Evolutionary conservation across 2,329 filamentous ascomycete genomes (phyloP), one percentile per base, ranked within the genome.

Genomic region (Alternaria sp.): DNA sequence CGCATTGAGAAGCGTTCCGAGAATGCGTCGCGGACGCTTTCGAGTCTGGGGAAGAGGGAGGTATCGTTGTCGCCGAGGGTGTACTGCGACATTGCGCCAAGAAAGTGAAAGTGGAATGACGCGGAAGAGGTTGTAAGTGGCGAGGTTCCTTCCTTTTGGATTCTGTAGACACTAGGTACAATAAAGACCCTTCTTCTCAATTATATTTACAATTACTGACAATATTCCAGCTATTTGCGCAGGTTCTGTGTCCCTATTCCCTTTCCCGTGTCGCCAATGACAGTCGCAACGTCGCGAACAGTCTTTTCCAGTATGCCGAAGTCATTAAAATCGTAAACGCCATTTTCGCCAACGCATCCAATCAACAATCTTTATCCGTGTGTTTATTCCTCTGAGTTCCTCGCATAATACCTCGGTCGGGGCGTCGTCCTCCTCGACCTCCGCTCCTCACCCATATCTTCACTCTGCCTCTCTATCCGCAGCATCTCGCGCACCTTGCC

Each of bases 401-500:
- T 47, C 14, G 66, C 53, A 41, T 70, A 70, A 20, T 70, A 70
- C 49, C 68, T 56, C 2, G 60, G 55, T 44, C 66, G 58, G 4
- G 64, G 61, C 9, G 50, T 44, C 12, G 50, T 44, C 30, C 49
- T 18, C 33, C 61, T 51, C 18, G 54, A 30, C 18, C 50, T 30
- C 20, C 33, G 51, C 58, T 51, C 49, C 30, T 60, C 59, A 53
- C 54, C 57, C 49, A 25, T 68, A 56, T 5, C 55, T 15, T 12
- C 63, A 8, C 4, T 58, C 47, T 69, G 64, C 12, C 65, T 68
- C 23, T 59, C 56, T 69, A 73, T 74, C 58, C 68, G 61, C 18
- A 73, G 60, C 63, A 74, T 68, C 51, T 74, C 71, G 45, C 72
- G 64, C 37, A 71, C 70, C 53, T 73, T 71, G n/a, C 72, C 72